These are phyloP conservation scores for Theobroma grandiflorum DNA, from an alignment of 441 rosid species.

Conservation along the genomic window DNA sequence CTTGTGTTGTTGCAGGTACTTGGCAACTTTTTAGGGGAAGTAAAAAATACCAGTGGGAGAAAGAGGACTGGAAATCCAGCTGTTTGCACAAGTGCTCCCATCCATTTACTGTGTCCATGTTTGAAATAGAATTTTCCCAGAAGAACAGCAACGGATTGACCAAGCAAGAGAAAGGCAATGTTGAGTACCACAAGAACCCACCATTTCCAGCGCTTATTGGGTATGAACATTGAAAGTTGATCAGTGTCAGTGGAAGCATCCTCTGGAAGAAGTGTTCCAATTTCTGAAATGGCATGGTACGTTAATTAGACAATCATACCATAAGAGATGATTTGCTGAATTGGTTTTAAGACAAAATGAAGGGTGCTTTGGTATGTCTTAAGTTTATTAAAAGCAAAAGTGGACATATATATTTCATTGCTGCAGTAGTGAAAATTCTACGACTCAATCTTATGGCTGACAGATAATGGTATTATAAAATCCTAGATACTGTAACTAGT, in stretches of 20 bases:
- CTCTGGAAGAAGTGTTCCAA: neutral
- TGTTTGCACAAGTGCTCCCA: constrained; percentile 19
- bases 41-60: neutral
- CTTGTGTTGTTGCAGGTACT: neutral
- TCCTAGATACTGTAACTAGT: neutral
- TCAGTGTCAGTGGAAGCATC: neutral
- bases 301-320: neutral
- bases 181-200: constrained; percentile 21
- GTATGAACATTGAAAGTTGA: constrained; percentile 3
- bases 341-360: neutral
- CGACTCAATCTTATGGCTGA: neutral
- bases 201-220: constrained; percentile 11
- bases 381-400: neutral
- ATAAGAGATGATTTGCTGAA: neutral
- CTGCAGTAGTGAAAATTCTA: neutral
- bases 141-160: constrained; percentile 23
- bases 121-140: constrained; percentile 22
- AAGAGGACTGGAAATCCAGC: constrained; percentile 23
- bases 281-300: neutral
- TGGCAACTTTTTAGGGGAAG: neutral
- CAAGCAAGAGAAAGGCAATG: constrained; percentile 5
- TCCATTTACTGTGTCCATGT: constrained; percentile 7
- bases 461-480: neutral
- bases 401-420: neutral
- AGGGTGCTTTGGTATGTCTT: neutral